Conservation (phyloP, 73 alveolate species). For the Symbiodinium pilosum region DNA sequence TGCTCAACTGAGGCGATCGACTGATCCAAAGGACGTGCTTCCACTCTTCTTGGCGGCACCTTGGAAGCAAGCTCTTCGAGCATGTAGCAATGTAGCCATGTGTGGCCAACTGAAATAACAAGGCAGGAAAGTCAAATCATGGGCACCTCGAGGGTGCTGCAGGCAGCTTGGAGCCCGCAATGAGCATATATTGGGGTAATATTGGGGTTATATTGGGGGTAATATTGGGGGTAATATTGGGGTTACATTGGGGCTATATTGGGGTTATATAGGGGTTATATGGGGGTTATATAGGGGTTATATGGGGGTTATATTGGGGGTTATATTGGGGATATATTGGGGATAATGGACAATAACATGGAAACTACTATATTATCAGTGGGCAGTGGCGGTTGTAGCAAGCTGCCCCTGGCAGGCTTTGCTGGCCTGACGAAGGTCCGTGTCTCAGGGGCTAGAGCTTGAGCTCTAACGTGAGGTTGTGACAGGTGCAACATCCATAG, state of each 20-base stretch:
- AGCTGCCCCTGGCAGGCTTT: slow-evolving; percentile 13
- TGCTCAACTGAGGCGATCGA: not conserved
- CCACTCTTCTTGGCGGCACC: not conserved
- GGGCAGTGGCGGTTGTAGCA: not conserved
- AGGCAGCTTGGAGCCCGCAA: not conserved
- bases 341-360: no score
- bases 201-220: no score
- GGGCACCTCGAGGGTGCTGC: slow-evolving; percentile 95
- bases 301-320: no score
- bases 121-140: slow-evolving; percentile 88
- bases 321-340: no score
- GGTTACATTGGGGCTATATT: no score
- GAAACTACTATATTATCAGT: not conserved
- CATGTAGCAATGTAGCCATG: not conserved
- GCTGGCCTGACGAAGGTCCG: slow-evolving; percentile 77
- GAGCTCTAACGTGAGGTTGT: not conserved
- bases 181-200: no score
- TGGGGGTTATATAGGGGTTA: no score
- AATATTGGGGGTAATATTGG: no score
- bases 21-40: not conserved
- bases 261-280: no score
- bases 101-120: not conserved
- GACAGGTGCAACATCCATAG: no score
- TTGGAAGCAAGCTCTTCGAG: not conserved
- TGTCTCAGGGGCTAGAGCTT: not conserved